Conservation (phyloP, 257 asterid species). For the Fraxinus cuspidata region DNA sequence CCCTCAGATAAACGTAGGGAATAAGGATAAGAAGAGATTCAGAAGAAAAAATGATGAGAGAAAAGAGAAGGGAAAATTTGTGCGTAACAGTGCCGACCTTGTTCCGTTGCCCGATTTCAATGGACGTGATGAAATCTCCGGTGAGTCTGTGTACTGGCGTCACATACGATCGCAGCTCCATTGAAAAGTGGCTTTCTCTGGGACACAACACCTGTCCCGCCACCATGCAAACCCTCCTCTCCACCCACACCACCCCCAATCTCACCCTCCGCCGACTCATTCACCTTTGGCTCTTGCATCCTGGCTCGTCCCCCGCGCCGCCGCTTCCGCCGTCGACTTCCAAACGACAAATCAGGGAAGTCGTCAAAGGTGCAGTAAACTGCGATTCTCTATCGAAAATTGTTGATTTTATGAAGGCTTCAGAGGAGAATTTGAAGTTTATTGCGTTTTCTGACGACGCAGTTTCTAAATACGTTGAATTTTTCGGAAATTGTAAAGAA, state of each 20-base stretch:
- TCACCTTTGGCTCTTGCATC: slow-evolving; percentile 64
- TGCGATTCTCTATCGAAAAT: slow-evolving; percentile 41
- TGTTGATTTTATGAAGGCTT: slow-evolving; percentile 44
- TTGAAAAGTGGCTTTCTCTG: slow-evolving; percentile 77
- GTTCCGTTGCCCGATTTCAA: slow-evolving; percentile 94
- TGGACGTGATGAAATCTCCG: slow-evolving; percentile 96
- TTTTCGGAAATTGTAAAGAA: slow-evolving; percentile 38
- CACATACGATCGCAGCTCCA: slow-evolving; percentile 92
- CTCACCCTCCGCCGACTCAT: slow-evolving; percentile 92
- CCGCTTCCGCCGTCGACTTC: slow-evolving; percentile 19
- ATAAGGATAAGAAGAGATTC: too few relatives aligned
- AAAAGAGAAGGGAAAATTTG: slow-evolving; percentile 48
- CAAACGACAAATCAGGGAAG: slow-evolving; percentile 40
- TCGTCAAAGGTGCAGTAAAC: slow-evolving; percentile 33
- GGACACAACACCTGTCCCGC: slow-evolving; percentile 97
- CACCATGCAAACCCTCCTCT: slow-evolving; percentile 77
- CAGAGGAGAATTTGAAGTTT: slow-evolving; percentile 57
- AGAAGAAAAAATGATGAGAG: slow-evolving; percentile 37
- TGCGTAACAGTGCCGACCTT: slow-evolving; percentile 67
- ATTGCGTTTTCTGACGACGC: slow-evolving; percentile 45
- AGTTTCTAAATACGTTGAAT: slow-evolving; percentile 34
- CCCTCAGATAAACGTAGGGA: too few relatives aligned
- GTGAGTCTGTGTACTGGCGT: slow-evolving; percentile 94
- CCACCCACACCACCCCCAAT: slow-evolving; percentile 73
- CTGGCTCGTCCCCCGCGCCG: slow-evolving; percentile 34